Evolutionary conservation across 352 stramenopile genomes (phyloP).

Genomic region (Pythium monospermum): DNA sequence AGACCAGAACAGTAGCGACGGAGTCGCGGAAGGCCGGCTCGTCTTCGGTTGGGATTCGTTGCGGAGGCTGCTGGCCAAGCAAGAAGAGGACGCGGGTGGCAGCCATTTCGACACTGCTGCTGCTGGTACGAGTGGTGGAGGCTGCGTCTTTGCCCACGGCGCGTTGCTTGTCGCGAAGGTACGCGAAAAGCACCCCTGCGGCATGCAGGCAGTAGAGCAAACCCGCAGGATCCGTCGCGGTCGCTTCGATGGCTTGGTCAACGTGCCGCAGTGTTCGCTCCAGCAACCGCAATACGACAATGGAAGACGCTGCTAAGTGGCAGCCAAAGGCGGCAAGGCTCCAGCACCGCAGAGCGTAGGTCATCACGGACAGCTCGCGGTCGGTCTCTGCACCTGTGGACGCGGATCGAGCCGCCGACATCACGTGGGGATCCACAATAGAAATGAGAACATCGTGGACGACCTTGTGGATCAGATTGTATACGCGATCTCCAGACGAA

Average conservation of each 20-base stretch:
- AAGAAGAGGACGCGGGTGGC: slow-evolving; percentile 6
- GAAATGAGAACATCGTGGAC: slow-evolving; percentile 17
- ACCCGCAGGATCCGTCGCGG: neutral
- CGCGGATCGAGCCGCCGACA: too few relatives aligned
- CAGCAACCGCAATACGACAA: neutral
- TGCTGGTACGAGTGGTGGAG: too few relatives aligned
- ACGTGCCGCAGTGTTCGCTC: neutral
- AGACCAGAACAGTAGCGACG: neutral
- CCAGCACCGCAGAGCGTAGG: slow-evolving; percentile 26
- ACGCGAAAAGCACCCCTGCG: neutral
- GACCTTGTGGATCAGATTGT: slow-evolving; percentile 5
- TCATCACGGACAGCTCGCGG: slow-evolving; percentile 21
- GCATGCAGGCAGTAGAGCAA: slow-evolving; percentile 4
- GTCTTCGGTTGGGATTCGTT: neutral
- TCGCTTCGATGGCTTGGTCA: slow-evolving; percentile 3
- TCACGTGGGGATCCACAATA: neutral
- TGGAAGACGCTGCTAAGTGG: too few relatives aligned
- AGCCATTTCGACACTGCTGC: slow-evolving; percentile 4
- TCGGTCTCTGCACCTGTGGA: too few relatives aligned
- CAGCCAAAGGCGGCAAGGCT: neutral
- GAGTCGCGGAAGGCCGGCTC: neutral
- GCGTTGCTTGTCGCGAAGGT: too few relatives aligned
- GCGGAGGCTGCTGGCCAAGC: neutral
- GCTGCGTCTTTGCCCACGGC: too few relatives aligned
- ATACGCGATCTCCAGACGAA: slow-evolving; percentile 19